Evolutionary conservation across 768 basidiomycete genomes (phyloP).

Genomic region (Leccinum subgranulosum): DNA sequence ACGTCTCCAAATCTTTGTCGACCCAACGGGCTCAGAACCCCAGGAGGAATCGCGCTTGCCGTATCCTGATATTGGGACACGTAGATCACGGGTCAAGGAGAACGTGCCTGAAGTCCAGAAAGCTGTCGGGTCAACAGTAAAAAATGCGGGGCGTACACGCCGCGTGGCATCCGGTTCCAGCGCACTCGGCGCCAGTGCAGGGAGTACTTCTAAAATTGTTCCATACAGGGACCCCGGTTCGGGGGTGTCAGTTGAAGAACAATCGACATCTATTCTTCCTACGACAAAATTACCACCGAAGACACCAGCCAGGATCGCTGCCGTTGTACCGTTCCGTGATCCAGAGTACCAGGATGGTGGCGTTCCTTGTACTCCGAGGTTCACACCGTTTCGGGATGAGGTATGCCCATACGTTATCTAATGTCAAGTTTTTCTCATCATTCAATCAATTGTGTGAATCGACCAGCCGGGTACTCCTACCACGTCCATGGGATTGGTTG

Average conservation of each 20-base stretch:
- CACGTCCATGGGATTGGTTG: conserved; percentile 27
- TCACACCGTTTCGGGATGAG: conserved; percentile 74
- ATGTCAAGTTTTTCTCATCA: conserved; percentile 7
- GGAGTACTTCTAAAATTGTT: conserved; percentile 53
- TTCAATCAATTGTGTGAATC: neutral
- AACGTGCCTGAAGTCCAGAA: conserved; percentile 70
- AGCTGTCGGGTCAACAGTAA: conserved; percentile 62
- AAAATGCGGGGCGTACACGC: conserved; percentile 56
- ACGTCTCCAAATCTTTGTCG: conserved; percentile 69
- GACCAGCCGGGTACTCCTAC: conserved; percentile 22
- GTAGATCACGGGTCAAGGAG: conserved; percentile 76
- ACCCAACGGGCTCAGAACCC: conserved; percentile 54
- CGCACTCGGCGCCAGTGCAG: conserved; percentile 5
- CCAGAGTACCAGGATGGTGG: conserved; percentile 20
- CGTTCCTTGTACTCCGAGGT: conserved; percentile 50
- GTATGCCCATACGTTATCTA: conserved; percentile 36
- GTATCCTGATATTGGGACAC: conserved; percentile 74
- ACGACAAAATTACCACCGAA: conserved; percentile 29
- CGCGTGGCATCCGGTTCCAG: conserved; percentile 43
- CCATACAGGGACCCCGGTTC: conserved; percentile 63
- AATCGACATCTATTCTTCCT: conserved; percentile 32
- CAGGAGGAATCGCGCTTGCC: conserved; percentile 42
- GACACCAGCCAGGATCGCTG: conserved; percentile 33
- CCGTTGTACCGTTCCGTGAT: conserved; percentile 42
- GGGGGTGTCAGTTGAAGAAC: conserved; percentile 30